phyloP scores from a whole-genome alignment of 2,329 filamentous ascomycete species.

The Nakataea oryzae region DNA sequence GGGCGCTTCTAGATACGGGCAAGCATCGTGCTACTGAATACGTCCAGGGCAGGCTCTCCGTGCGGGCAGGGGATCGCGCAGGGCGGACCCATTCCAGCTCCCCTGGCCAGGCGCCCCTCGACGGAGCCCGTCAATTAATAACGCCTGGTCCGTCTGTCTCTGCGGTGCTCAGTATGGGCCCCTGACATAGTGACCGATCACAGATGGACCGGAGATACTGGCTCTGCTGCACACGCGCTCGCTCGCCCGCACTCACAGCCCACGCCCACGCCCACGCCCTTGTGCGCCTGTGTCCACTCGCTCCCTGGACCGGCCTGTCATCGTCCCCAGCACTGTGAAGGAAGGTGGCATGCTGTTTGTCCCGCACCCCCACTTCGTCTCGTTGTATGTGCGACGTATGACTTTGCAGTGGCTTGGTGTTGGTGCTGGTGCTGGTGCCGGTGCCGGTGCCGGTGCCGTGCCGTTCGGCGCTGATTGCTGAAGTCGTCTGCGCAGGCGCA shows the following conservation, averaged over 20 bases:
- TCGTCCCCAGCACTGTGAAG: not conserved
- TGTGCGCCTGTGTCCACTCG: not conserved
- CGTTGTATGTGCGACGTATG: not conserved
- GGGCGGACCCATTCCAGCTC: not conserved
- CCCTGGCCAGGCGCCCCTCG: not conserved
- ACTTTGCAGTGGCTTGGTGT: not conserved
- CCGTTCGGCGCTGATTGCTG: not conserved
- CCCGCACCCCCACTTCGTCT: not conserved
- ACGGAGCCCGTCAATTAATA: not conserved
- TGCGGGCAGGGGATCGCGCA: not conserved
- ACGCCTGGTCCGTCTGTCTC: not conserved
- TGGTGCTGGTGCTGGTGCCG: not conserved
- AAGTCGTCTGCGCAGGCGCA: not conserved
- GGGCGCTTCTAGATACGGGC: not conserved
- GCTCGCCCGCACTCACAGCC: not conserved
- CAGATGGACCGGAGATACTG: not conserved
- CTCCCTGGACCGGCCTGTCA: not conserved
- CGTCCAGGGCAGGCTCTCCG: not conserved
- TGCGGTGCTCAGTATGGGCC: not conserved
- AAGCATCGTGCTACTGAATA: no score
- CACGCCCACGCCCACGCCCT: not conserved
- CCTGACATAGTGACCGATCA: not conserved
- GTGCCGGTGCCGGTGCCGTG: not conserved
- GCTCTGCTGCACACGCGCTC: not conserved
- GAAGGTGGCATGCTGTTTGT: constrained; percentile 1